Base-by-base conservation (phyloP, 208 protist species). In the Kentomonas sorsogonicus region DNA sequence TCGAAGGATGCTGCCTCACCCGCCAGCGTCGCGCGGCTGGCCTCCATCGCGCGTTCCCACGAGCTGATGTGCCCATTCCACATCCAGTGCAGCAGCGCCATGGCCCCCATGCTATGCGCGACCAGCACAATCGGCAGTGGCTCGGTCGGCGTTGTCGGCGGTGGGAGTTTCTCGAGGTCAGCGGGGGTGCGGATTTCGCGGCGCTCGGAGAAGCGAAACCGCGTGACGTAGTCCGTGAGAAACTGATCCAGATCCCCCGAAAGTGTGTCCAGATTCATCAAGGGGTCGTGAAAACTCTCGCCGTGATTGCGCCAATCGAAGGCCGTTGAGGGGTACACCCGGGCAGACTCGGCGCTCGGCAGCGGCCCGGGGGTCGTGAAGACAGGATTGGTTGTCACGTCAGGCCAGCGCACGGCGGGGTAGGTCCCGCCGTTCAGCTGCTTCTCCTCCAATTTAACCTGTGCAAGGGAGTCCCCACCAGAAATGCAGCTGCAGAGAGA, bases 271-370 rank as follows among this genome's bases (percentile, higher is more conserved):
- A 81, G 64, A 20, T 53, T 61, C 66, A 73, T 74, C 51, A 65
- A 34, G 4, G 59, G 25, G 29, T 66, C 50, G 63, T 82, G 69
- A 2, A 29, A 59, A 53, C 65, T 77, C 25, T 74, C 61, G 44
- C 70, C 70, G 66, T 82, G 69, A 53, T 75, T 77, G 45, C 70
- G 59, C 69, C 74, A 81, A 56, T 81, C 74, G 30, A 76, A 81
- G 38, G 63, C 63, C 10, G 39, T 54, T 16, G 45, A 66, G 13
- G 31, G 46, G 63, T 77, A 72, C 39, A 61, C 69, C 5, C 62
- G 62, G 22, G 63, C 60, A 3, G 48, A 38, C 1, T 7, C 23
- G 7, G 60, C 69, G 2, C 33, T 9, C 3, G 22, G 25, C 22
- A 59, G 41, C 0, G 47, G 51, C 13, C 53, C 18, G 13, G 30